Percentiles rank a stretch among this genome's conserved stretches.
Conservation (phyloP, 1,284 basidiomycete genomes). For the Gymnopus androsaceus region DNA sequence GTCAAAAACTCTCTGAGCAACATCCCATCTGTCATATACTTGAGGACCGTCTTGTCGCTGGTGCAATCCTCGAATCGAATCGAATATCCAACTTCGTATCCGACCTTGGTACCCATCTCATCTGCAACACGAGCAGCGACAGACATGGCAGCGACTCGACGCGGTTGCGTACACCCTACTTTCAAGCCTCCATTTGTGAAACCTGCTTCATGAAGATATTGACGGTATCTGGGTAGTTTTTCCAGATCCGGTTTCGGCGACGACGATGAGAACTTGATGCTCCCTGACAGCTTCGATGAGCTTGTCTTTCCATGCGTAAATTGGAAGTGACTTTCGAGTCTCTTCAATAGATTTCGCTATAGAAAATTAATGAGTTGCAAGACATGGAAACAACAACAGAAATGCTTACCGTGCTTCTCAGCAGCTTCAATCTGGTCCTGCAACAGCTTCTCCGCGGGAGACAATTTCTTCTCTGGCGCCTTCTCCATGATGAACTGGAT, state of each 20-base stretch:
- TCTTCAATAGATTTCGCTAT: slow-evolving; percentile 86
- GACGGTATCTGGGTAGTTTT: slow-evolving; percentile 98
- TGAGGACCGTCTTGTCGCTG: slow-evolving; percentile 95
- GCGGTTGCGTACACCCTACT: slow-evolving; percentile 97
- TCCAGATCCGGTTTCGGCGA: slow-evolving; percentile 93
- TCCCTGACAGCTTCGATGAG: slow-evolving; percentile 88
- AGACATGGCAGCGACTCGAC: slow-evolving; percentile 98
- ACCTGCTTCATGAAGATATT: slow-evolving; percentile 97
- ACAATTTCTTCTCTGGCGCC: slow-evolving; percentile 69
- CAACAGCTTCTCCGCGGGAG: slow-evolving; percentile 84
- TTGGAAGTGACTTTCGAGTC: slow-evolving; percentile 88
- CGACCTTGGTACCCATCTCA: slow-evolving; percentile 96
- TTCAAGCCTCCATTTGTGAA: slow-evolving; percentile 89
- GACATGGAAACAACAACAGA: slow-evolving; percentile 6
- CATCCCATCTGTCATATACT: slow-evolving; percentile 99
- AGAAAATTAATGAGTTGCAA: slow-evolving; percentile 2
- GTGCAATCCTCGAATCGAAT: slow-evolving; percentile 99
- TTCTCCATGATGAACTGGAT: slow-evolving; percentile 94
- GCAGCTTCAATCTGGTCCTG: slow-evolving; percentile 91
- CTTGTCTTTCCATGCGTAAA: slow-evolving; percentile 84
- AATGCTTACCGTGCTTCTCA: slow-evolving; percentile 77
- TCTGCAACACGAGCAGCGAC: slow-evolving; percentile 98
- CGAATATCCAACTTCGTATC: slow-evolving; percentile 97
- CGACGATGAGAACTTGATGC: slow-evolving; percentile 91
- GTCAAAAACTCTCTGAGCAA: slow-evolving; percentile 94